Conservation (phyloP, 768 basidiomycete species). For the Mycena crocata region DNA sequence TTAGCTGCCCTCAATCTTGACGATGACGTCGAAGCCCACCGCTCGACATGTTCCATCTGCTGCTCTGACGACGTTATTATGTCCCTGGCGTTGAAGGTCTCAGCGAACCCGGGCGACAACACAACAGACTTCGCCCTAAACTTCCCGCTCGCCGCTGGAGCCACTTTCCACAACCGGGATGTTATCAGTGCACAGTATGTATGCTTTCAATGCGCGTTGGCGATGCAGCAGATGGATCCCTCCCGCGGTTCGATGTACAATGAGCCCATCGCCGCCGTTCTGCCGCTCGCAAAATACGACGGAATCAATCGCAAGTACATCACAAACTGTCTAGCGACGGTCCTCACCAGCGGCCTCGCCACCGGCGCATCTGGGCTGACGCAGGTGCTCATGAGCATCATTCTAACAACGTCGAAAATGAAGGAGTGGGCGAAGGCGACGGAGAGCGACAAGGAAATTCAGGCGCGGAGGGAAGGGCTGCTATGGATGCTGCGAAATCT, state of each 20-base stretch:
- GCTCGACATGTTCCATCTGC: constrained; percentile 29
- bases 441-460: constrained; percentile 20
- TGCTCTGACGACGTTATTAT: constrained; percentile 31
- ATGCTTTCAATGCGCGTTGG: constrained; percentile 34
- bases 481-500: constrained; percentile 30
- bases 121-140: constrained; percentile 33
- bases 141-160: constrained; percentile 32
- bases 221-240: constrained; percentile 32
- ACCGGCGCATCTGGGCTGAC: constrained; percentile 28
- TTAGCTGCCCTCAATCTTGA: constrained; percentile 28
- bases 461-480: constrained; percentile 24
- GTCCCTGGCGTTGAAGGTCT: constrained; percentile 31
- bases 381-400: constrained; percentile 29
- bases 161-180: constrained; percentile 19
- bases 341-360: constrained; percentile 29
- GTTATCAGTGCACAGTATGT: constrained; percentile 33
- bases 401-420: constrained; percentile 26
- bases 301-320: constrained; percentile 34
- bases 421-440: constrained; percentile 33
- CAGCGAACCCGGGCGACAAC: constrained; percentile 28
- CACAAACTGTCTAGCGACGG: constrained; percentile 29
- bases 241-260: constrained; percentile 32
- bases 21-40: constrained; percentile 27
- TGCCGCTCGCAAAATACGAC: constrained; percentile 30
- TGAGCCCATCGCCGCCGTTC: constrained; percentile 30